A percentile compares a stretch with the other conserved stretches of the same genome.
Evolutionary conservation across 768 basidiomycete species (phyloP).

Genomic region (Boletus fagicola): DNA sequence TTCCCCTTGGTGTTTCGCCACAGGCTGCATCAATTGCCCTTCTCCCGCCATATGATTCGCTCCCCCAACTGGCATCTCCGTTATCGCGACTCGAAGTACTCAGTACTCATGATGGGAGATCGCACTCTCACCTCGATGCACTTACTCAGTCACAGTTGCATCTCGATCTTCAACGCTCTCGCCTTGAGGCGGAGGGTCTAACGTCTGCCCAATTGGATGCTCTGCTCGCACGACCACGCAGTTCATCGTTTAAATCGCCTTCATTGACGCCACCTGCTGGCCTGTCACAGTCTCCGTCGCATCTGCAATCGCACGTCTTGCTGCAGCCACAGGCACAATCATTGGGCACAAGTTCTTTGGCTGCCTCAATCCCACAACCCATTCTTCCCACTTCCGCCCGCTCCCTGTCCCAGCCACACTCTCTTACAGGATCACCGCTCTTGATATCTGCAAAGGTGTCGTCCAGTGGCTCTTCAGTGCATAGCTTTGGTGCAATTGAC

Average conservation of each 20-base stretch:
- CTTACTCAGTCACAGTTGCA: slow-evolving; percentile 25
- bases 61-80: slow-evolving; percentile 22
- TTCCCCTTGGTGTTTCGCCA: slow-evolving; percentile 25
- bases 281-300: slow-evolving; percentile 24
- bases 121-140: slow-evolving; percentile 23
- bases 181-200: slow-evolving; percentile 27
- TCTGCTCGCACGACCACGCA: slow-evolving; percentile 22
- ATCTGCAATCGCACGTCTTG: slow-evolving; percentile 14
- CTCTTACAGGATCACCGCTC: slow-evolving; percentile 31
- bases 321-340: slow-evolving; percentile 22
- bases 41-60: slow-evolving; percentile 22
- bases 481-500: slow-evolving; percentile 15
- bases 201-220: slow-evolving; percentile 30
- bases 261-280: slow-evolving; percentile 17
- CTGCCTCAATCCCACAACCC: slow-evolving; percentile 19
- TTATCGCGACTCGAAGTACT: slow-evolving; percentile 26
- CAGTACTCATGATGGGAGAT: slow-evolving; percentile 24
- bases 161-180: slow-evolving; percentile 27
- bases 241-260: slow-evolving; percentile 27
- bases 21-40: slow-evolving; percentile 15
- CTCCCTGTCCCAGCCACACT: slow-evolving; percentile 29
- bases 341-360: slow-evolving; percentile 16
- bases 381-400: slow-evolving; percentile 21
- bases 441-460: slow-evolving; percentile 22
- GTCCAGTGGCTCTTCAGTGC: slow-evolving; percentile 23